These are phyloP conservation scores for Melaleuca alternifolia DNA, from an alignment of 345 rosid genomes.

Conservation along the genomic window DNA sequence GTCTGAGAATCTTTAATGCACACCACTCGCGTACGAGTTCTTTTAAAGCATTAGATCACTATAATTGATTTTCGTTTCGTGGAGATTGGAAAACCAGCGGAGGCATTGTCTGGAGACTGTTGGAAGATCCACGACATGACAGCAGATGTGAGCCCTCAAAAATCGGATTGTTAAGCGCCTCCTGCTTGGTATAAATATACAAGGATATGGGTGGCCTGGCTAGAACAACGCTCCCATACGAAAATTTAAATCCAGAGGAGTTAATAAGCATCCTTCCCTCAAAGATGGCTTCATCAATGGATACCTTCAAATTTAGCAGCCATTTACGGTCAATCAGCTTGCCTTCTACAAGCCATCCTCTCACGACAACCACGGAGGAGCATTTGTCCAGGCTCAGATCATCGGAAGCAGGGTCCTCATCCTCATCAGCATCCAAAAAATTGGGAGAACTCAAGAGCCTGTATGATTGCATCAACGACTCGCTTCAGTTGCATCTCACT, in stretches of 20 bases:
- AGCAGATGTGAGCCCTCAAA: background rate
- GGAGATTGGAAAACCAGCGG: background rate
- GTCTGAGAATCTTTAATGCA: background rate
- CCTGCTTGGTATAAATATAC: background rate
- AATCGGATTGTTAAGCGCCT: background rate
- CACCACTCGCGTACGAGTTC: background rate
- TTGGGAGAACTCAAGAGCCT: conserved; percentile 3
- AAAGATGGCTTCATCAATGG: background rate
- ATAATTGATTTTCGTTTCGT: too few relatives aligned
- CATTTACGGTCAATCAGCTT: conserved; percentile 17
- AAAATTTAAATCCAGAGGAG: background rate
- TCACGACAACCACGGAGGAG: background rate
- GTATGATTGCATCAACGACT: background rate
- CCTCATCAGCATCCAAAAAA: background rate
- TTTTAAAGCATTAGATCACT: too few relatives aligned
- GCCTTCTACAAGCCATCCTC: conserved; percentile 17
- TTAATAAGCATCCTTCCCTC: background rate
- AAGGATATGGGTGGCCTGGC: background rate
- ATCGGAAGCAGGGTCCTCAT: background rate
- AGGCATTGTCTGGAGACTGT: background rate
- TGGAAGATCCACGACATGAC: background rate
- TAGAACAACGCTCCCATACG: background rate
- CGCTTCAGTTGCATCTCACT: conserved; percentile 8
- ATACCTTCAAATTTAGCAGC: background rate
- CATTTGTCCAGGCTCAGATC: conserved; percentile 5